These are phyloP conservation scores for Sclerotinia spermophila DNA, from an alignment of 2,329 filamentous ascomycete species.

Conservation along the genomic window DNA sequence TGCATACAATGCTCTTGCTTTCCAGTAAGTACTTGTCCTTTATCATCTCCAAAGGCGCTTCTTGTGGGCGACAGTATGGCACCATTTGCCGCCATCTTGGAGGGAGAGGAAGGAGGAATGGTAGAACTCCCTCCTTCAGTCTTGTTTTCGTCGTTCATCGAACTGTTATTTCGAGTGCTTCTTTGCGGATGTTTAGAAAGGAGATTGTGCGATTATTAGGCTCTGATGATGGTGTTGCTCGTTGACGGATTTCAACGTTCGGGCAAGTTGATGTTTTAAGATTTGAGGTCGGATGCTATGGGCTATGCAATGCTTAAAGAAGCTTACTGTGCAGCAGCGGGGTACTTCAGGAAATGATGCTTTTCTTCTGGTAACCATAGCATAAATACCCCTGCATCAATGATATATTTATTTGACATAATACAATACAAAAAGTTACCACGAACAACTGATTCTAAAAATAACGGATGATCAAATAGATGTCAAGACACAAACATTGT, in stretches of 20 bases:
- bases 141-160: constrained; percentile 10
- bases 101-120: background rate
- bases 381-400: background rate
- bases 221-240: background rate
- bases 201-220: background rate
- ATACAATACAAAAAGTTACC: background rate
- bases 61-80: constrained; percentile 16
- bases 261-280: background rate
- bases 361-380: background rate
- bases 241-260: background rate
- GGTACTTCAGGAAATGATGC: constrained; percentile 10
- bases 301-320: background rate
- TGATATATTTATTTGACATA: background rate
- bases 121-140: background rate
- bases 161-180: background rate
- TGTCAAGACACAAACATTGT: background rate
- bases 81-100: constrained; percentile 26
- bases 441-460: background rate
- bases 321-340: constrained; percentile 20
- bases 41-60: constrained; percentile 12
- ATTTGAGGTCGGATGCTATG: background rate
- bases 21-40: constrained; percentile 62
- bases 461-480: background rate
- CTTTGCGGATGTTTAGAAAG: background rate
- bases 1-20: constrained; percentile 94